Conservation (phyloP, 306 rosid genomes). For the Quercus ilex region DNA sequence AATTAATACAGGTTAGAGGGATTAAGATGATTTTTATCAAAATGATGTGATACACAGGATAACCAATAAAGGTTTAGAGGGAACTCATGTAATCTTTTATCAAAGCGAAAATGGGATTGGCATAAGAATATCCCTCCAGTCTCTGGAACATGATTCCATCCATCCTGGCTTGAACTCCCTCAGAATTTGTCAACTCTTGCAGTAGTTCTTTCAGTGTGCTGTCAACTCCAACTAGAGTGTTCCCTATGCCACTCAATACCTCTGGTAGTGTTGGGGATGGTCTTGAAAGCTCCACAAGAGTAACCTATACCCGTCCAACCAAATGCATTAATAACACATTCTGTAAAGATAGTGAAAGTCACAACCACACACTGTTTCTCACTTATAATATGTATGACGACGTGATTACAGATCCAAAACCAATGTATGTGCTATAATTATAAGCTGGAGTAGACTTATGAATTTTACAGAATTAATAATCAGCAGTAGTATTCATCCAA, state of each 20-base stretch:
- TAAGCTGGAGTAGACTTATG: not conserved
- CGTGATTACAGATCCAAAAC: not conserved
- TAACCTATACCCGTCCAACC: slow-evolving; percentile 49
- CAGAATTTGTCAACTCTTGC: slow-evolving; percentile 52
- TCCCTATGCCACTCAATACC: slow-evolving; percentile 67
- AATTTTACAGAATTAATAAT: not conserved
- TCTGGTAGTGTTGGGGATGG: slow-evolving; percentile 68
- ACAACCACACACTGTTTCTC: not conserved
- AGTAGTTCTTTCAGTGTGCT: slow-evolving; percentile 51
- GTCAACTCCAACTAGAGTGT: slow-evolving; percentile 62
- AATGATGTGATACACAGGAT: not conserved
- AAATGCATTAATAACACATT: not conserved
- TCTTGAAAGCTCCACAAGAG: slow-evolving; percentile 80
- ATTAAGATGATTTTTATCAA: too few species aligned
- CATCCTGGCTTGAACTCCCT: slow-evolving; percentile 87
- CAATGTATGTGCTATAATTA: not conserved
- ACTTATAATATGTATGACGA: not conserved
- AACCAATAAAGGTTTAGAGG: slow-evolving; percentile 22
- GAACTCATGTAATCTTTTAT: slow-evolving; percentile 71
- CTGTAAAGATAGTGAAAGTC: not conserved
- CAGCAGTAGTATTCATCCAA: not conserved
- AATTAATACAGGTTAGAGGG: too few species aligned
- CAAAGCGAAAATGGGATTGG: slow-evolving; percentile 57
- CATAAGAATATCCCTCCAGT: slow-evolving; percentile 61
- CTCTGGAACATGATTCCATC: slow-evolving; percentile 85